Conservation (phyloP, 768 basidiomycete genomes). For the Macrolepiota dolichaula region DNA sequence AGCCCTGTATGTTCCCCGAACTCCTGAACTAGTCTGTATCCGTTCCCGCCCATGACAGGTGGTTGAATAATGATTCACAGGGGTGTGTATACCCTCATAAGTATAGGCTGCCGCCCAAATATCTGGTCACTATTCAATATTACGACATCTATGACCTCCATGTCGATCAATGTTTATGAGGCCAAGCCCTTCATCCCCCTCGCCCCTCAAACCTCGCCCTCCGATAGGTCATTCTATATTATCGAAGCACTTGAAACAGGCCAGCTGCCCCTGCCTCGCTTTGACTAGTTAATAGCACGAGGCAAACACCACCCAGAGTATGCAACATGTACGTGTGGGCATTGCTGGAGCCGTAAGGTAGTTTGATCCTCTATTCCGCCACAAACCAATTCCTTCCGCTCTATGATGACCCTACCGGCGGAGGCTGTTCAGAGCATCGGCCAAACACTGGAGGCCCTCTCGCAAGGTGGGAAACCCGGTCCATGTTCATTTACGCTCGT, state of each 20-base stretch:
- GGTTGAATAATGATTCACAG: too few relatives aligned
- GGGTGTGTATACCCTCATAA: too few relatives aligned
- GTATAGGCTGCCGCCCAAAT: too few relatives aligned
- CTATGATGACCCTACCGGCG: neutral
- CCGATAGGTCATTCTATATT: too few relatives aligned
- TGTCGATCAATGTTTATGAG: too few relatives aligned
- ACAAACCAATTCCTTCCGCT: neutral
- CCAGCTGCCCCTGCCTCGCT: neutral
- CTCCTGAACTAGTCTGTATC: too few relatives aligned
- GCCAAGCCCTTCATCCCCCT: too few relatives aligned
- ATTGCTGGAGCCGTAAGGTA: neutral
- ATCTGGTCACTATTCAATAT: too few relatives aligned
- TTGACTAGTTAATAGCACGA: neutral
- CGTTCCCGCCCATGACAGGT: too few relatives aligned
- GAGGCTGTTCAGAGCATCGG: neutral
- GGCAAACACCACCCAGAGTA: neutral
- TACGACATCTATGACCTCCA: too few relatives aligned
- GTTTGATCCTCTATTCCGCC: neutral
- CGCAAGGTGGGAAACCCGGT: neutral
- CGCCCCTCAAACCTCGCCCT: too few relatives aligned
- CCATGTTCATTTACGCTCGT: neutral
- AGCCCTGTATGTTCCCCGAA: neutral
- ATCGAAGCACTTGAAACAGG: neutral
- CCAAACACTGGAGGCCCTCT: neutral
- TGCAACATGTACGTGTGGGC: neutral